A percentile compares a stretch with the other conserved stretches of the same genome.
phyloP scores from a whole-genome alignment of 306 rosid species.

The Vigna unguiculata region DNA sequence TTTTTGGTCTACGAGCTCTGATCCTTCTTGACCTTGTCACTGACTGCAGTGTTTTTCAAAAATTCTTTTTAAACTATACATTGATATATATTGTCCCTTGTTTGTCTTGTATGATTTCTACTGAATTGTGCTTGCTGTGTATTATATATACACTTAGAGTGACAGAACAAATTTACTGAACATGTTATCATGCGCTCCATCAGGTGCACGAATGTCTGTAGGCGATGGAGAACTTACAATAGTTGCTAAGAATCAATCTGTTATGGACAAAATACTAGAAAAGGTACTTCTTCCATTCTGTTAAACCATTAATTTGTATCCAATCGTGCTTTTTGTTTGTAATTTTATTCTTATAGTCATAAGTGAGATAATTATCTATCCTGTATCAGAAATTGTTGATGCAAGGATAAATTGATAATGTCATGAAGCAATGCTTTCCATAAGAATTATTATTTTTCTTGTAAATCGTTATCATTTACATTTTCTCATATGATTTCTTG shows the following conservation, averaged over 20 bases:
- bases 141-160: not conserved
- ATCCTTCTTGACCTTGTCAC: slow-evolving; percentile 29
- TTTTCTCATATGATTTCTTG: slow-evolving; percentile 4
- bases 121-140: slow-evolving; percentile 13
- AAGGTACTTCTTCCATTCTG: slow-evolving; percentile 62
- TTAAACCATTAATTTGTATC: slow-evolving; percentile 15
- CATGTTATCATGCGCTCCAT: slow-evolving; percentile 32
- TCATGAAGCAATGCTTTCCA: slow-evolving; percentile 12
- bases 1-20: slow-evolving; percentile 17
- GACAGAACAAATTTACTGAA: slow-evolving; percentile 34
- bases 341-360: slow-evolving; percentile 10
- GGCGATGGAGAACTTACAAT: slow-evolving; percentile 91
- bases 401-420: slow-evolving; percentile 23
- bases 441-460: slow-evolving; percentile 19
- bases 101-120: slow-evolving; percentile 35
- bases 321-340: slow-evolving; percentile 5
- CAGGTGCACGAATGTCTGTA: slow-evolving; percentile 91
- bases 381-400: slow-evolving; percentile 33
- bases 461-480: not conserved
- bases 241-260: slow-evolving; percentile 78
- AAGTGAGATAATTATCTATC: slow-evolving; percentile 25
- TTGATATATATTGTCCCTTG: slow-evolving; percentile 16
- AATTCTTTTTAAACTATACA: slow-evolving; percentile 8
- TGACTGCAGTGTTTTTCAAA: slow-evolving; percentile 8
- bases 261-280: slow-evolving; percentile 81